Conservation (phyloP, 2,329 filamentous ascomycete genomes). For the Orbilia ellipsospora region DNA sequence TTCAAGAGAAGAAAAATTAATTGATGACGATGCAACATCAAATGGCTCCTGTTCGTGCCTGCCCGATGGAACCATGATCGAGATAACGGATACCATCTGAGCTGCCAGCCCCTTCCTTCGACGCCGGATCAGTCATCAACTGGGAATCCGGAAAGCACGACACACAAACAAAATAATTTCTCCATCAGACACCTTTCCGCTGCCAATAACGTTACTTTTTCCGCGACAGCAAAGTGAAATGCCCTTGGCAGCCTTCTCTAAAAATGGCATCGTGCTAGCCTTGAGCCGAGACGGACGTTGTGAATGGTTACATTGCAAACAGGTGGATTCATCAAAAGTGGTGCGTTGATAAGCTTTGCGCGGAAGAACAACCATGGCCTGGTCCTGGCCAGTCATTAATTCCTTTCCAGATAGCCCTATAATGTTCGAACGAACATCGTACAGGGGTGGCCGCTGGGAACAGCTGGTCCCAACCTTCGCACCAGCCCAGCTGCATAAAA, state of each 20-base stretch:
- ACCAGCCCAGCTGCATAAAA: conserved; percentile 15
- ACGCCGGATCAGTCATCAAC: conserved; percentile 46
- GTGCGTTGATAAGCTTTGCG: conserved; percentile 51
- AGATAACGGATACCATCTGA: conserved; percentile 47
- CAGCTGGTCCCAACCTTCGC: conserved; percentile 16
- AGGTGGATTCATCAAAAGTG: conserved; percentile 29
- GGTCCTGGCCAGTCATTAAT: background rate
- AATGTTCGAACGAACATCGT: conserved; percentile 3
- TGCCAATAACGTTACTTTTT: conserved; percentile 49
- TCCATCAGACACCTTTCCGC: conserved; percentile 1
- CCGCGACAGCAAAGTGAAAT: conserved; percentile 4
- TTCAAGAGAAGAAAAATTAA: conserved; percentile 14
- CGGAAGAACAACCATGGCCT: conserved; percentile 26
- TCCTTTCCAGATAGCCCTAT: conserved; percentile 4
- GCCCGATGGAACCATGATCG: conserved; percentile 18
- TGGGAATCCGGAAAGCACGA: conserved; percentile 37
- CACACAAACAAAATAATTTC: conserved; percentile 9
- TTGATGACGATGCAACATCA: conserved; percentile 47
- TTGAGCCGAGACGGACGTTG: conserved; percentile 18
- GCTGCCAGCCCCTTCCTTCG: conserved; percentile 27
- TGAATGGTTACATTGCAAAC: conserved; percentile 55
- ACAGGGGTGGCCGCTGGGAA: conserved; percentile 16
- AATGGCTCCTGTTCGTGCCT: conserved; percentile 36
- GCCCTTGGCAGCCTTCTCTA: conserved; percentile 41
- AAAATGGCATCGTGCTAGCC: conserved; percentile 51